Conservation (phyloP, 768 basidiomycete species). For the Termitomyces sp. region DNA sequence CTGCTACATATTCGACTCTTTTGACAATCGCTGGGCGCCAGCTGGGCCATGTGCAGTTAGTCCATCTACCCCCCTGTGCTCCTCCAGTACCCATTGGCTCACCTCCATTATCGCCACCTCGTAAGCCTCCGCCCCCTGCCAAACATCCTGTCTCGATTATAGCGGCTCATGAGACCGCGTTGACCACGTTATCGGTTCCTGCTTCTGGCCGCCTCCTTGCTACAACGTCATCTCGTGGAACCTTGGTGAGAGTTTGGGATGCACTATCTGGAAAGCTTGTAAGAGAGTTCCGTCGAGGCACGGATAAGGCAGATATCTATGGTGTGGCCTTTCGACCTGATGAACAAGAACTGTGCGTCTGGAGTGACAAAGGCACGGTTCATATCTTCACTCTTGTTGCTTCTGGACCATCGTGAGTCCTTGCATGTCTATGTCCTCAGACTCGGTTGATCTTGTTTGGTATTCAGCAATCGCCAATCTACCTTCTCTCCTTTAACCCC, state of each 20-base stretch:
- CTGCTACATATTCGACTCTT: conserved; percentile 71
- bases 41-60: conserved; percentile 81
- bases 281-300: conserved; percentile 77
- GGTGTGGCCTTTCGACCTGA: conserved; percentile 85
- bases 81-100: conserved; percentile 53
- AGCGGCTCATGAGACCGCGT: conserved; percentile 72
- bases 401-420: conserved; percentile 57
- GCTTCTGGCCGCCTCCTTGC: conserved; percentile 76
- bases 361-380: conserved; percentile 95
- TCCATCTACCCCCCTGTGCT: conserved; percentile 78
- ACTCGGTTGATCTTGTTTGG: not conserved
- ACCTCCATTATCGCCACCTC: conserved; percentile 44
- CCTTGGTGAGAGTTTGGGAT: conserved; percentile 87
- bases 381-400: conserved; percentile 78
- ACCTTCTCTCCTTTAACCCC: conserved; percentile 75
- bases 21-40: conserved; percentile 83
- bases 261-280: conserved; percentile 64
- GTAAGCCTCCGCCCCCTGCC: conserved; percentile 50
- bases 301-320: conserved; percentile 89
- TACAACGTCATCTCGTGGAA: conserved; percentile 79
- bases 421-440: not conserved
- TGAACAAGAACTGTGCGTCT: conserved; percentile 82
- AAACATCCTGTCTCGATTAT: conserved; percentile 77
- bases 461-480: conserved; percentile 73
- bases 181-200: conserved; percentile 74